Percentiles rank a stretch among this genome's conserved stretches.
These are phyloP conservation scores for Clavispora fructus DNA, from an alignment of 805 yeast species.

Conservation along the genomic window DNA sequence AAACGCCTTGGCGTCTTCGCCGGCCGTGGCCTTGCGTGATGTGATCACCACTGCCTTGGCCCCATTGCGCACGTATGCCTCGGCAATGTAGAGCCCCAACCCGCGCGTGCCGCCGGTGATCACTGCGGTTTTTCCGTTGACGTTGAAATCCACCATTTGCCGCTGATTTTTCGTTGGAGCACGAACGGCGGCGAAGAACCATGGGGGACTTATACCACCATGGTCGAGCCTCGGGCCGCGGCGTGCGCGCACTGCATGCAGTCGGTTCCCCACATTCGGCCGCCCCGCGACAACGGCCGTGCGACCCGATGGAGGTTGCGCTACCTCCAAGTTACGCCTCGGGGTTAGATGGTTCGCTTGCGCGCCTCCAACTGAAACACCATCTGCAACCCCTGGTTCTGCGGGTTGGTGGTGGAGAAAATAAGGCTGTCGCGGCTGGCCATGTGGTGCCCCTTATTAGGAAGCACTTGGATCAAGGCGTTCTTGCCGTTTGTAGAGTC, in stretches of 20 bases:
- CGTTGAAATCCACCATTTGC: conserved; percentile 41
- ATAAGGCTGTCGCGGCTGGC: conserved; percentile 19
- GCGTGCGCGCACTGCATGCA: background rate
- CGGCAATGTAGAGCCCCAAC: conserved; percentile 65
- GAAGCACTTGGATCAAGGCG: conserved; percentile 60
- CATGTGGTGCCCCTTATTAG: conserved; percentile 57
- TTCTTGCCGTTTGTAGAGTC: conserved; percentile 39
- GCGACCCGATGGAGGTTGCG: no score
- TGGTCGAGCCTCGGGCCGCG: background rate
- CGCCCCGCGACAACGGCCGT: background rate
- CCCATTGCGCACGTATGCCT: conserved; percentile 55
- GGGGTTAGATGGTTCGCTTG: background rate
- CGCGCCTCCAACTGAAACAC: conserved; percentile 26
- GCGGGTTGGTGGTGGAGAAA: conserved; percentile 60
- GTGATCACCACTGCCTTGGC: conserved; percentile 58
- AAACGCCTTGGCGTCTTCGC: conserved; percentile 48
- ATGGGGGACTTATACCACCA: background rate
- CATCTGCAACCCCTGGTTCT: conserved; percentile 55
- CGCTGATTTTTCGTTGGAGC: background rate
- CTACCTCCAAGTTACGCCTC: no score
- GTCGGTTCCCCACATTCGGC: background rate
- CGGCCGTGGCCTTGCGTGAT: conserved; percentile 58
- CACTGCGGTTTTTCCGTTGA: conserved; percentile 58
- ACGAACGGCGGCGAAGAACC: background rate
- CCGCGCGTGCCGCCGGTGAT: conserved; percentile 78